Evolutionary conservation across 768 basidiomycete species (phyloP).

Genomic region (Boletus pseudopeckii): DNA sequence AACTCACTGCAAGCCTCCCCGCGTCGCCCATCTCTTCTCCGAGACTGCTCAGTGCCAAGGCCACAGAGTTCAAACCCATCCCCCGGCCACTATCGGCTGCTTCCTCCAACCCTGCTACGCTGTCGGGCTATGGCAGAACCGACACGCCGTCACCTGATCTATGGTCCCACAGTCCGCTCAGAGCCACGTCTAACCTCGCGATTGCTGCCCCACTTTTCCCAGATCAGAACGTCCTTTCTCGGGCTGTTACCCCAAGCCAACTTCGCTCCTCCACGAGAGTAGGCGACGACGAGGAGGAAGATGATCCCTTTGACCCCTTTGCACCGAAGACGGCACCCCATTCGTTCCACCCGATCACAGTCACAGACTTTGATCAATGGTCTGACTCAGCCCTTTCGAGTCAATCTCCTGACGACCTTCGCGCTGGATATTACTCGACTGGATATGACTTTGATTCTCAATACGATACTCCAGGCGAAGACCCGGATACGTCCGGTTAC

Average conservation of each 20-base stretch:
- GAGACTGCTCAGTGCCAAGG: slow-evolving; percentile 84
- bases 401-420: slow-evolving; percentile 51
- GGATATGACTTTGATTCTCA: slow-evolving; percentile 32
- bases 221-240: slow-evolving; percentile 50
- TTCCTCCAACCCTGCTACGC: slow-evolving; percentile 52
- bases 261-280: slow-evolving; percentile 61
- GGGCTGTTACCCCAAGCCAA: slow-evolving; percentile 67
- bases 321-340: slow-evolving; percentile 41
- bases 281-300: slow-evolving; percentile 57
- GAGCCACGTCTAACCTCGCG: slow-evolving; percentile 80
- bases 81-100: slow-evolving; percentile 73
- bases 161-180: slow-evolving; percentile 72
- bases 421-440: slow-evolving; percentile 29
- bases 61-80: slow-evolving; percentile 83
- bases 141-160: slow-evolving; percentile 89
- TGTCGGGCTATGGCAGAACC: slow-evolving; percentile 47
- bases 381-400: slow-evolving; percentile 51
- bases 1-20: slow-evolving; percentile 78
- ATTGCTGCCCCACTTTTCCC: slow-evolving; percentile 88
- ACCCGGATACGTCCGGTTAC: slow-evolving; percentile 53
- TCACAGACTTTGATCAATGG: slow-evolving; percentile 64
- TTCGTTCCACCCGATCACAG: slow-evolving; percentile 60
- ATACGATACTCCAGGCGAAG: slow-evolving; percentile 34
- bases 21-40: slow-evolving; percentile 85
- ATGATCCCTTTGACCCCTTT: slow-evolving; percentile 84